Evolutionary conservation across 176 grass and related monocot species (phyloP), one percentile per base, ranked within the genome.

Genomic region (Zea luxurians): DNA sequence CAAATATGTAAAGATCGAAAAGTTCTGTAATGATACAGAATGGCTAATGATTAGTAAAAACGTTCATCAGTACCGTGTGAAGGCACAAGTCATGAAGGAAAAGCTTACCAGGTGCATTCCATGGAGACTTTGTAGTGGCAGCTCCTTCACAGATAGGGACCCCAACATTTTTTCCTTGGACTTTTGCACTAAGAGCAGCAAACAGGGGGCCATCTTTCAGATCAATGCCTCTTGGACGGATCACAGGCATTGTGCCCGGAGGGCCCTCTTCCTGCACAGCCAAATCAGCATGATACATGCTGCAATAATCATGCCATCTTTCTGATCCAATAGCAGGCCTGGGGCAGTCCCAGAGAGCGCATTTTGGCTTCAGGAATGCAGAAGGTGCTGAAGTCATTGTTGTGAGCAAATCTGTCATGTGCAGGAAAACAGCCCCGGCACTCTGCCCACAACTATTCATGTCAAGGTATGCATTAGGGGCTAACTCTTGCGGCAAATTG

Each of bases 141-240:
- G 94, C 94, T 48, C 94, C 94, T 91, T 97, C 91, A 86, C 94
- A 97, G 68, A 97, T 89, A 69, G 91, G 94, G 73, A 97, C 82
- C 44, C 94, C 91, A 12, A 93, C 94, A 83, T 97, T 83, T 66
- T 97, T 97, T 38, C 84, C 86, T 80, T 86, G 88, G 76, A 88
- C 77, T 86, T 91, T 97, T 54, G 91, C 86, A 87, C 77, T 87
- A 35, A 97, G 91, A 79, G 91, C 91, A 46, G 88, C 94, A 91
- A 97, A 97, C 66, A 97, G 82, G 57, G 94, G 94, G 0, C 91
- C 91, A 45, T 97, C 94, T 82, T 97, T 93, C 53, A 97, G 83
- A 83, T 97, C 94, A 69, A 93, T 93, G 45, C 94, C 91, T 75
- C 91, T 86, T 34, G 94, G 94, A 66, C 94, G 84, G 60, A 93